Evolutionary conservation across 2,329 filamentous ascomycete species (phyloP), one percentile per base, ranked within the genome.

Genomic region (Chrysoporthe austroafricana): DNA sequence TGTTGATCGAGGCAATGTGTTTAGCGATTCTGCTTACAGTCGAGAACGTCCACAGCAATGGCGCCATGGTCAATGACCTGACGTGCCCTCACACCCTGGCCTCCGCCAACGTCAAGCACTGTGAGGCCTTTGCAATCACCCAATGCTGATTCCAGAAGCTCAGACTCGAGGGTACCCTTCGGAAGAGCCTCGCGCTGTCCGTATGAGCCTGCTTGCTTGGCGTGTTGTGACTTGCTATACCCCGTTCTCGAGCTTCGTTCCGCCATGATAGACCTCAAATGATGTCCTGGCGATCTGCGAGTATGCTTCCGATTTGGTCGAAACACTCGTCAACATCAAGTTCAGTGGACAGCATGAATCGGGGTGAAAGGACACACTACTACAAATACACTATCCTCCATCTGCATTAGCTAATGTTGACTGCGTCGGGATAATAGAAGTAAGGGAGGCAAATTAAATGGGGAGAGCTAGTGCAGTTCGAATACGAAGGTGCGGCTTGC

Each of bases 51-150:
- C 6, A 77, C 74, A 4, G 66, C 62, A 3, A 44, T 48, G 5
- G 76, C 76, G 2, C 75, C 75, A 11, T 67, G 69, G 3, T 72
- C 70, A 50, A 77, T 42, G 42, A 73, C 75, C 21, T 72, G 62
- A 0, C 74, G 74, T 1, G 74, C 75, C 8, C 72, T 71, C 1
- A 76, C 52, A 1, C 76, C 75, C 26, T 73, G 74, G 36, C 76
- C 76, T 8, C 76, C 75, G 21, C 74, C 76, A 4, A 77, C 71
- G 64, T 78, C 76, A 48, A 78, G 72, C n/a, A 78, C 69, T 0
- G 63, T 70, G 39, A 71, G 66, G 2, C 73, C 75, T 0, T 71
- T 64, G 63, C 72, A 74, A 54, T 73, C 68, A 4, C 73, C 73
- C 1, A 78, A 68, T 1, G 74, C 75, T 9, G 42, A 39, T 18